A percentile compares a stretch with the other conserved stretches of the same genome.
These are phyloP conservation scores for Botryosphaeria dothidea DNA, from an alignment of 2,329 filamentous ascomycete species.

Conservation along the genomic window DNA sequence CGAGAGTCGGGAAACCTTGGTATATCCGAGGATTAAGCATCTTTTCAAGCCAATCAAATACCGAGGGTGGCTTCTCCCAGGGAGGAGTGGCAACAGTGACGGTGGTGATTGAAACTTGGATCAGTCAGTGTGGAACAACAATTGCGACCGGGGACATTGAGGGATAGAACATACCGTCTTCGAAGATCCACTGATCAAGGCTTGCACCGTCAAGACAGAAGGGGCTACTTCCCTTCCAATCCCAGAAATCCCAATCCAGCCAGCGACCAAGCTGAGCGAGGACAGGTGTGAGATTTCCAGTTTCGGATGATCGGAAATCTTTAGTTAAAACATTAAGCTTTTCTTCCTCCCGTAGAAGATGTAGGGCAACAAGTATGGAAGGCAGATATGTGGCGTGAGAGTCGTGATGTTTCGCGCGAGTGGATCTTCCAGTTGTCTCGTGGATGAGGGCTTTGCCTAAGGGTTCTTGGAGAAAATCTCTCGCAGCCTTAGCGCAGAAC, in stretches of 20 bases:
- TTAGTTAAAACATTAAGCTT: slow-evolving; percentile 69
- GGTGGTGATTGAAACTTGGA: slow-evolving; percentile 9
- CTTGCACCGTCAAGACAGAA: slow-evolving; percentile 63
- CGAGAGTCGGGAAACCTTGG: slow-evolving; percentile 38
- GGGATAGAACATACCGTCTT: slow-evolving; percentile 44
- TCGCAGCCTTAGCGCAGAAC: slow-evolving; percentile 33
- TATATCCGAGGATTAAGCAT: slow-evolving; percentile 33
- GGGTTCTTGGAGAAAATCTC: slow-evolving; percentile 36
- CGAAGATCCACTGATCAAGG: slow-evolving; percentile 57
- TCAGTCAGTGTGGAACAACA: neutral
- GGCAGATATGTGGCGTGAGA: slow-evolving; percentile 51
- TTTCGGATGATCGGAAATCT: slow-evolving; percentile 48
- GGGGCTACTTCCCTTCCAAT: slow-evolving; percentile 51
- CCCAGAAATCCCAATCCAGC: slow-evolving; percentile 73
- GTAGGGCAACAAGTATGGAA: slow-evolving; percentile 71
- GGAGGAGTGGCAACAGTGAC: slow-evolving; percentile 30
- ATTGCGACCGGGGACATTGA: neutral
- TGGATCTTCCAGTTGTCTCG: slow-evolving; percentile 5
- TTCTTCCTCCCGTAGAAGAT: slow-evolving; percentile 85
- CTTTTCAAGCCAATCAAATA: slow-evolving; percentile 54
- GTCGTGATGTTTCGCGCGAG: slow-evolving; percentile 14
- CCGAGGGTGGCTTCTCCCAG: slow-evolving; percentile 55
- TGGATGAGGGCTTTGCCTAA: slow-evolving; percentile 30
- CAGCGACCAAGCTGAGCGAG: slow-evolving; percentile 79
- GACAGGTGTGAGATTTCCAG: slow-evolving; percentile 65